phyloP scores from a whole-genome alignment of 2,329 filamentous ascomycete species.

The Colletotrichum musicola region DNA sequence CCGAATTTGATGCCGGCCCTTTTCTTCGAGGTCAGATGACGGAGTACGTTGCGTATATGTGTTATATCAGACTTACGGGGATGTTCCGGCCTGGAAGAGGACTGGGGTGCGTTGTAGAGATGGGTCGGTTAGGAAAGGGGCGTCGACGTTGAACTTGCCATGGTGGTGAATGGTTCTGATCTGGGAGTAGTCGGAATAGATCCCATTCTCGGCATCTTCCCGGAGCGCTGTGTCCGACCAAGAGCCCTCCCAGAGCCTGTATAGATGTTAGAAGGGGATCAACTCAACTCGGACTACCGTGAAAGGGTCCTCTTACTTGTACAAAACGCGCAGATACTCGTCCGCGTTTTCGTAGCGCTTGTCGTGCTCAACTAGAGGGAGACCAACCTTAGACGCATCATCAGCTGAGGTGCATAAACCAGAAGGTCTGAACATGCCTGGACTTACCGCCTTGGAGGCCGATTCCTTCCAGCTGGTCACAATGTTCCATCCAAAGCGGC shows the following conservation, averaged over 20 bases:
- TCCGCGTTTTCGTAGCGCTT: conserved; percentile 72
- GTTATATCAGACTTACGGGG: conserved; percentile 41
- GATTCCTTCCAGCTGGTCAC: conserved; percentile 71
- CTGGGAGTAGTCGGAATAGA: conserved; percentile 21
- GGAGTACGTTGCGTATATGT: too few relatives aligned
- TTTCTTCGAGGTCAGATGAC: neutral
- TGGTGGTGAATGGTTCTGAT: conserved; percentile 27
- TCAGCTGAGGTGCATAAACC: too few relatives aligned
- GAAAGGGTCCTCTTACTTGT: conserved; percentile 57
- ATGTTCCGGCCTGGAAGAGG: conserved; percentile 71
- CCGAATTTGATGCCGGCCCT: conserved; percentile 68
- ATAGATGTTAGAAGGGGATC: neutral
- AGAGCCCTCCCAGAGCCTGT: conserved; percentile 23
- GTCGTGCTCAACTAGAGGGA: conserved; percentile 68
- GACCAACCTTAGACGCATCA: conserved; percentile 60
- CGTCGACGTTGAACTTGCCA: conserved; percentile 25
- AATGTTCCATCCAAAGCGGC: conserved; percentile 75
- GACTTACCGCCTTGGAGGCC: conserved; percentile 64
- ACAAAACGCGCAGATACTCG: conserved; percentile 71
- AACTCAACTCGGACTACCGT: too few relatives aligned
- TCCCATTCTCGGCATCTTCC: conserved; percentile 18
- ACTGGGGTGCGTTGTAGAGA: conserved; percentile 69
- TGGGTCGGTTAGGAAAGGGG: conserved; percentile 51
- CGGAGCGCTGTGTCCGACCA: conserved; percentile 23
- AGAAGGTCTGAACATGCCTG: too few relatives aligned